A percentile compares a stretch with the other conserved stretches of the same genome.
These are phyloP conservation scores for Mariannaea elegans DNA, from an alignment of 2,329 filamentous ascomycete genomes.

Conservation along the genomic window DNA sequence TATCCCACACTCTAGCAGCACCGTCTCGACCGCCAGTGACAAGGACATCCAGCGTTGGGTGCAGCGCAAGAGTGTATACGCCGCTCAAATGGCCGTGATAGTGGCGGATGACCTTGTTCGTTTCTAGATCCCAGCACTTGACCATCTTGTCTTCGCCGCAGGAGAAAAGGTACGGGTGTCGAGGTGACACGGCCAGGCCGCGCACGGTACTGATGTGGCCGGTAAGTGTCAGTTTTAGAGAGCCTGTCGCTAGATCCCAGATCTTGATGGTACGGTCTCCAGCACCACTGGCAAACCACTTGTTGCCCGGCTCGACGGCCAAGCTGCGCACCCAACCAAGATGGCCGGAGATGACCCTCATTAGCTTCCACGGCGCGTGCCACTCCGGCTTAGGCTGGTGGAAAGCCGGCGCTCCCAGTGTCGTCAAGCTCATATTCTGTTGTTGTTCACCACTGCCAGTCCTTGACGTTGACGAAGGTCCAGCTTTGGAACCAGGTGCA, in stretches of 20 bases:
- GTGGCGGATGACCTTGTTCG: slow-evolving; percentile 98
- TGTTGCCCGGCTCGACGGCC: slow-evolving; percentile 93
- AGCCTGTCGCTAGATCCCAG: slow-evolving; percentile 92
- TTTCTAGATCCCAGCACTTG: slow-evolving; percentile 99
- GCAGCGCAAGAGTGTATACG: slow-evolving; percentile 92
- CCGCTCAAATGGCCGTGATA: slow-evolving; percentile 97
- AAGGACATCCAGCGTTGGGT: slow-evolving; percentile 92
- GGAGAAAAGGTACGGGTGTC: slow-evolving; percentile 96
- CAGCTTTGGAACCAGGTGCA: slow-evolving; percentile 47
- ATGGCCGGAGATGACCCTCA: slow-evolving; percentile 96
- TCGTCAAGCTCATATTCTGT: slow-evolving; percentile 45
- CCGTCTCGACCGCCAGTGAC: slow-evolving; percentile 95
- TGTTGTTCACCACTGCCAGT: slow-evolving; percentile 24
- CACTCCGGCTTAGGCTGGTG: slow-evolving; percentile 80
- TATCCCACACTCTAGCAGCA: slow-evolving; percentile 96
- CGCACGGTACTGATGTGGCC: slow-evolving; percentile 95
- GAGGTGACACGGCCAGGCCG: slow-evolving; percentile 88
- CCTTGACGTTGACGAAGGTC: slow-evolving; percentile 48
- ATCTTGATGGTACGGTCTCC: slow-evolving; percentile 98
- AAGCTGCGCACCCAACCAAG: slow-evolving; percentile 92
- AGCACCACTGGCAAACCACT: slow-evolving; percentile 96
- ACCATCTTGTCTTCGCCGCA: slow-evolving; percentile 99
- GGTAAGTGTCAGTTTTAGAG: slow-evolving; percentile 85
- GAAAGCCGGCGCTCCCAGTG: slow-evolving; percentile 41
- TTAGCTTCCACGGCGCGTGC: slow-evolving; percentile 98